Percentiles rank a stretch among this genome's conserved stretches.
Conservation (phyloP, 352 stramenopile genomes). For the Phytophthora meadii region DNA sequence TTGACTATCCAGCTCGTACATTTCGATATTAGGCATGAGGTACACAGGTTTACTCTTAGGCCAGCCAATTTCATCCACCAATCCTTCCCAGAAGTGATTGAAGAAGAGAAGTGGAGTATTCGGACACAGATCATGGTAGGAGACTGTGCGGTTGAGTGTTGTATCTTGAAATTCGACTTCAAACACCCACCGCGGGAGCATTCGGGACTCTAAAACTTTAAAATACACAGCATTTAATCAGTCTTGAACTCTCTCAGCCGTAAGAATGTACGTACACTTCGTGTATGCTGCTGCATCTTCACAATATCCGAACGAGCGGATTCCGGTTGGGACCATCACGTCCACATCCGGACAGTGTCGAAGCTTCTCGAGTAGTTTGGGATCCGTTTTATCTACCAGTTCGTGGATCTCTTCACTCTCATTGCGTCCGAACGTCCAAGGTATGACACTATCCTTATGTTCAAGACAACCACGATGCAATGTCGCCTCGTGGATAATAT, state of each 20-base stretch:
- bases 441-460: constrained; percentile 45
- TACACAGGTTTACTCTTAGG: constrained; percentile 51
- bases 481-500: constrained; percentile 45
- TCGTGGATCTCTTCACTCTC: constrained; percentile 5
- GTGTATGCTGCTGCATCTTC: constrained; percentile 69
- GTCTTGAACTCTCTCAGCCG: too few species aligned
- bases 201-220: constrained; percentile 44
- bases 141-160: constrained; percentile 20
- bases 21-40: constrained; percentile 65
- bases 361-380: constrained; percentile 51
- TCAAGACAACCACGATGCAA: constrained; percentile 37
- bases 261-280: constrained; percentile 49
- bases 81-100: constrained; percentile 63
- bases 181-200: constrained; percentile 58
- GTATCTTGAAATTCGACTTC: constrained; percentile 30
- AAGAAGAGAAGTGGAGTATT: constrained; percentile 57
- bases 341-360: constrained; percentile 67
- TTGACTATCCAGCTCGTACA: constrained; percentile 50
- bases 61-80: constrained; percentile 25
- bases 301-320: constrained; percentile 69
- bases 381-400: constrained; percentile 39
- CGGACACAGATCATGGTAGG: constrained; percentile 65
- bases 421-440: constrained; percentile 33
- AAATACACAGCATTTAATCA: neutral
- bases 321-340: constrained; percentile 56